Evolutionary conservation across 2,329 filamentous ascomycete genomes (phyloP).

Genomic region (Lasiodiplodia sp.): DNA sequence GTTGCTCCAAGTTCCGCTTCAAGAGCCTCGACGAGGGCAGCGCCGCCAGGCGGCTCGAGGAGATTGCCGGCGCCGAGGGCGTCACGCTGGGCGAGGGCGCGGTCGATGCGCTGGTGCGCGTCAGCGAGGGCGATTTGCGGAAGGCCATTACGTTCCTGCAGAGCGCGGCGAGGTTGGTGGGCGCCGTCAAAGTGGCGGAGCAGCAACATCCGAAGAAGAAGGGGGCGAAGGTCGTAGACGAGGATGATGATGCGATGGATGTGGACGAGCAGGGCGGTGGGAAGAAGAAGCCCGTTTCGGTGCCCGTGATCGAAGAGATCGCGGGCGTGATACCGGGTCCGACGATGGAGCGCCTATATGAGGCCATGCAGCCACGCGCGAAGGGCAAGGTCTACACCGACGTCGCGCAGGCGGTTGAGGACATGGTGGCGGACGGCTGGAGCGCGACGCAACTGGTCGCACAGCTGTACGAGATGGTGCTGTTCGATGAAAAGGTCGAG

Average conservation of each 20-base stretch:
- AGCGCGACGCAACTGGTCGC: constrained; percentile 86
- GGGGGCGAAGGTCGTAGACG: constrained; percentile 51
- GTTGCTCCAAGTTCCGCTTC: constrained; percentile 97
- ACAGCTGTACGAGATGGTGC: constrained; percentile 83
- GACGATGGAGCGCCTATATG: constrained; percentile 74
- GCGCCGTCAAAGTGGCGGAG: constrained; percentile 58
- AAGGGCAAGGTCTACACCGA: constrained; percentile 71
- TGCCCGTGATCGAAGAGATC: constrained; percentile 88
- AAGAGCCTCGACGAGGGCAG: constrained; percentile 92
- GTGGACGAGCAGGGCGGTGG: constrained; percentile 41
- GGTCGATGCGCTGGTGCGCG: constrained; percentile 81
- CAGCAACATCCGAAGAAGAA: constrained; percentile 50
- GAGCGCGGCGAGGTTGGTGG: constrained; percentile 87
- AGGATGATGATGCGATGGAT: constrained; percentile 58
- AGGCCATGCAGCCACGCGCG: constrained; percentile 68
- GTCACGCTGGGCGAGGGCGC: constrained; percentile 80
- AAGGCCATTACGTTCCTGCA: constrained; percentile 97
- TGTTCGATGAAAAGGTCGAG: constrained; percentile 83
- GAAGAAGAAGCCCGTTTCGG: constrained; percentile 64
- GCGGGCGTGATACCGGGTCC: constrained; percentile 86
- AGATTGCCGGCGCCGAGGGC: constrained; percentile 82
- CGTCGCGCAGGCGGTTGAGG: constrained; percentile 81
- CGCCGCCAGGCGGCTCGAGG: constrained; percentile 77
- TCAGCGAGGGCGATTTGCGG: constrained; percentile 91
- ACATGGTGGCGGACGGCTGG: constrained; percentile 96